Evolutionary conservation across 148 eudicot genomes (phyloP), one percentile per base, ranked within the genome.

Genomic region (Vaccinium corymbosum): DNA sequence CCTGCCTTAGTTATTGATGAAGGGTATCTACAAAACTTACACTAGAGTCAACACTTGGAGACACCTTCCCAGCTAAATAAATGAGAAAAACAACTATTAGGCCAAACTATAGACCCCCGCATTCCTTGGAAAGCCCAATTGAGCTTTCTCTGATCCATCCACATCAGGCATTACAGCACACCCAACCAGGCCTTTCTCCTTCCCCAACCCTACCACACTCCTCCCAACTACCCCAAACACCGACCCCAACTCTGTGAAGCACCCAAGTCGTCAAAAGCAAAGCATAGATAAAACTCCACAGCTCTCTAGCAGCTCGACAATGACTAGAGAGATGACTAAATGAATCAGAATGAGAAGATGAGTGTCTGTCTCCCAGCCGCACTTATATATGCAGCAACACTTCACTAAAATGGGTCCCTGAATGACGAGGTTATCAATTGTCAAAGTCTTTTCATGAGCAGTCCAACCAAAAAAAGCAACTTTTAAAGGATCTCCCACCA

Each of bases 271-370:
- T 68, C 17, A 29, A 68, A 68, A 27, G 4, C 16, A 68, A 68
- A 68, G 42, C 42, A 29, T 27, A 68, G 38, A 68, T 68, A 27
- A 29, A 14, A 68, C 35, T 68, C 73, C 17, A 27, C 17, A 29
- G 73, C 73, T 68, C 35, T 27, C 73, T 27, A 68, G 38, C 73
- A 68, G 12, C 38, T 1, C 16, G 0, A 29, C 55, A 52, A 52
- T 52, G 55, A 52, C 55, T 35, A 35, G 14, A 13, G 46, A 42
- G 46, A 42, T 42, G 46, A 42, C 46, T 42, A 10, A 68, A 68
- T 29, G 32, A 68, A 29, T 68, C 38, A 68, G 73, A 68, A 27
- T 68, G 73, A 68, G 73, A 68, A 68, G 73, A 29, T 29, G 73
- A 68, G 17, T 25, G 73, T 25, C 72, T 3, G 73, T 13, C 73